Conservation (phyloP, 768 basidiomycete genomes). For the Cubamyces sp. region DNA sequence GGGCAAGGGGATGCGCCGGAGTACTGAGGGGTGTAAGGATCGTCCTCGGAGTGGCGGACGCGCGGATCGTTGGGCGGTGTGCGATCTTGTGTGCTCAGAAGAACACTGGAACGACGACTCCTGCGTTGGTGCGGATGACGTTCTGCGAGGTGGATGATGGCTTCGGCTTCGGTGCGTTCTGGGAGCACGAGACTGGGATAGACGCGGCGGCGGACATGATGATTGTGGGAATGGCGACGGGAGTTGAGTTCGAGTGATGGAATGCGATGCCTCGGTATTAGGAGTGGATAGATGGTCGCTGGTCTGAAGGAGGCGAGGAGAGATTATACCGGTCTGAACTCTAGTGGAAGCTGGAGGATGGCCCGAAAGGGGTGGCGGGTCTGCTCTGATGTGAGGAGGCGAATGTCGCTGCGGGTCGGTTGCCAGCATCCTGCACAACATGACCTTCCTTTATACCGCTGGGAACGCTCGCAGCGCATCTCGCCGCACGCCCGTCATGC, state of each 20-base stretch:
- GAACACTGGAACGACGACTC: conserved; percentile 31
- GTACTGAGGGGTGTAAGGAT: too few relatives aligned
- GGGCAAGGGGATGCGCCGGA: too few relatives aligned
- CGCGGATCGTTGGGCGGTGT: too few relatives aligned
- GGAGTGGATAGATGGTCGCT: not conserved
- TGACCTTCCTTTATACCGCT: not conserved
- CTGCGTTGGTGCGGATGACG: conserved; percentile 30
- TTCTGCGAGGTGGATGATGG: conserved; percentile 26
- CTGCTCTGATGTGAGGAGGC: conserved; percentile 11
- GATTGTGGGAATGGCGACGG: not conserved
- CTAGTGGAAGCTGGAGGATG: not conserved
- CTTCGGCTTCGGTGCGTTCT: conserved; percentile 23
- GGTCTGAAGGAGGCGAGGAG: not conserved
- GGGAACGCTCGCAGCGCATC: conserved; percentile 13
- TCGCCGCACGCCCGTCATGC: conserved; percentile 17
- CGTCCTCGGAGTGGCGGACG: too few relatives aligned
- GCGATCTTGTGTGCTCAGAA: conserved; percentile 20
- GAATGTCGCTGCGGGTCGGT: conserved; percentile 16
- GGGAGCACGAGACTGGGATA: conserved; percentile 19
- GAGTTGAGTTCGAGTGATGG: not conserved
- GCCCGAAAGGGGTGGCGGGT: not conserved
- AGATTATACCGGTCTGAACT: not conserved
- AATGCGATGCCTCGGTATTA: not conserved
- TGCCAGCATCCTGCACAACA: conserved; percentile 1
- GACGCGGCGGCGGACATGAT: conserved; percentile 20